Conservation (phyloP, 163 green algal species). For the Prototheca wickerhamii region DNA sequence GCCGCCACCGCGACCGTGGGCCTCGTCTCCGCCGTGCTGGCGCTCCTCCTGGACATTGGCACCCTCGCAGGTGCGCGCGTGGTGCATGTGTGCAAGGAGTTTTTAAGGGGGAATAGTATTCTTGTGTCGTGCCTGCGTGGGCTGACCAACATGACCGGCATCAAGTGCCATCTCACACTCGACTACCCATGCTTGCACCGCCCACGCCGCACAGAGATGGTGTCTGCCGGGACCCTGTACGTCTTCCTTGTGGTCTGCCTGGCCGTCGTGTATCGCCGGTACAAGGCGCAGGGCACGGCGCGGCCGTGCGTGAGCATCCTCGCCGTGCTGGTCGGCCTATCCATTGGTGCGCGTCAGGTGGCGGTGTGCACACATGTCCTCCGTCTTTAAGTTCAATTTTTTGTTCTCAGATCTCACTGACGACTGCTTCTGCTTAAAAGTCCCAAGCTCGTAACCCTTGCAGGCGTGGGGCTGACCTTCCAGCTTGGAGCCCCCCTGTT, state of each 20-base stretch:
- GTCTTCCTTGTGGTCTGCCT: conserved; percentile 54
- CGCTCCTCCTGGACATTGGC: conserved; percentile 59
- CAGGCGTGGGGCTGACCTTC: conserved; percentile 33
- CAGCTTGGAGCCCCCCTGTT: conserved; percentile 18
- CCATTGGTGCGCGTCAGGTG: background rate
- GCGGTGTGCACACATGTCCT: too few species aligned
- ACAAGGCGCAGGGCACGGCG: too few species aligned
- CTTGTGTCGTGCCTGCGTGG: too few species aligned
- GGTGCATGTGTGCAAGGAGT: background rate
- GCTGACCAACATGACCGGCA: too few species aligned
- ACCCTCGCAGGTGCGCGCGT: conserved; percentile 18
- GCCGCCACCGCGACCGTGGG: conserved; percentile 44
- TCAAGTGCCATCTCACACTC: too few species aligned
- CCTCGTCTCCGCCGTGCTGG: conserved; percentile 34
- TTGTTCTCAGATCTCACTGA: too few species aligned
- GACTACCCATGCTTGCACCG: background rate
- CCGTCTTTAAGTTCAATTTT: too few species aligned
- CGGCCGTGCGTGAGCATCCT: too few species aligned
- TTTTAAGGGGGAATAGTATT: too few species aligned
- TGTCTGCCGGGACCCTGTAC: conserved; percentile 46
- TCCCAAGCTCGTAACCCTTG: too few species aligned
- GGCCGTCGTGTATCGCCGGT: conserved; percentile 34
- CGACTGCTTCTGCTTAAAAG: too few species aligned
- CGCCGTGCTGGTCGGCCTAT: background rate
- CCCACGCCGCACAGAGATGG: background rate